Conservation (phyloP, 176 grass and related monocot species). For the Carex pumila region DNA sequence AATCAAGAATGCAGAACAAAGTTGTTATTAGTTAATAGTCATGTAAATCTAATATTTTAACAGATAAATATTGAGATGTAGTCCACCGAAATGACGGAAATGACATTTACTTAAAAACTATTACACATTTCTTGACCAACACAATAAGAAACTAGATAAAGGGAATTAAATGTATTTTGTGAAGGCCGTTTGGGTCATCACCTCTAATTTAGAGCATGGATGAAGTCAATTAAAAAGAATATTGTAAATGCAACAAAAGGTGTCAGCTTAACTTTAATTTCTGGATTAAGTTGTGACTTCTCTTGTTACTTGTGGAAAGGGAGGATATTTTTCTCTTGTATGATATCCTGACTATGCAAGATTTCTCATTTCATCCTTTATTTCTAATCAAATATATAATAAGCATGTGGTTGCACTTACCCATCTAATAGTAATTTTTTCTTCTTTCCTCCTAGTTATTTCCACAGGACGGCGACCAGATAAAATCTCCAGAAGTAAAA, state of each 20-base stretch:
- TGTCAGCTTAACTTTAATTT: neutral
- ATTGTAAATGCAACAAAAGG: neutral
- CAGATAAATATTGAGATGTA: neutral
- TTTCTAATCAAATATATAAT: neutral
- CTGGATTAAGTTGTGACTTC: neutral
- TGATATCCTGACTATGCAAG: neutral
- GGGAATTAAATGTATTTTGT: neutral
- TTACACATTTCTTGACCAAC: neutral
- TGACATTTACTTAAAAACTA: neutral
- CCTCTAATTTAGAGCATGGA: neutral
- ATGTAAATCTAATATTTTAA: neutral
- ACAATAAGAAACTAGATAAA: neutral
- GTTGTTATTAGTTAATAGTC: neutral
- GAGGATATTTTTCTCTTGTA: neutral
- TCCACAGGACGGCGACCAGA: conserved; percentile 82
- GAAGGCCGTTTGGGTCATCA: neutral
- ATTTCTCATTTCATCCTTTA: neutral
- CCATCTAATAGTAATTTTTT: conserved; percentile 92
- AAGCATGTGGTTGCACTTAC: conserved; percentile 32
- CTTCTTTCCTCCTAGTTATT: conserved; percentile 39
- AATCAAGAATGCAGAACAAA: neutral
- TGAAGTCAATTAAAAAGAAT: neutral
- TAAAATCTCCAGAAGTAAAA: conserved; percentile 88
- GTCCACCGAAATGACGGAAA: neutral
- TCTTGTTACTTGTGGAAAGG: neutral